These are phyloP conservation scores for Thymus quinquecostatus DNA, from an alignment of 257 asterid species.

Conservation along the genomic window DNA sequence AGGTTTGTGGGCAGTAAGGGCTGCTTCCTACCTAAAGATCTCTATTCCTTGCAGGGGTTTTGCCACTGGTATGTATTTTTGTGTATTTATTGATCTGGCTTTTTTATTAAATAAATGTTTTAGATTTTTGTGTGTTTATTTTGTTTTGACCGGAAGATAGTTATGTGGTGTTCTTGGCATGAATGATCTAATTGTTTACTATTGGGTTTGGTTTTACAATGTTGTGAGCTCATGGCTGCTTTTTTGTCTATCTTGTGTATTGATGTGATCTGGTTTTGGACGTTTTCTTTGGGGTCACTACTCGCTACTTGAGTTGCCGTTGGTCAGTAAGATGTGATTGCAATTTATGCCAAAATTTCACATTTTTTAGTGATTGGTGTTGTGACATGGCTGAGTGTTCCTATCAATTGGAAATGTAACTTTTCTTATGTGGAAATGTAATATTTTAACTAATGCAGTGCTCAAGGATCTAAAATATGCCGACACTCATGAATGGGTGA, in stretches of 20 bases:
- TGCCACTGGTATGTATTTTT: conserved; percentile 62
- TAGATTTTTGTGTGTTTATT: background rate
- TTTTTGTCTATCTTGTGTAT: too few species aligned
- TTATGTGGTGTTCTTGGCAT: conserved; percentile 47
- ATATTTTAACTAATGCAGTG: conserved; percentile 51
- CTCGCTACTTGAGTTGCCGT: background rate
- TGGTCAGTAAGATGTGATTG: background rate
- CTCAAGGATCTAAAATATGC: conserved; percentile 85
- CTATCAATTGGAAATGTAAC: background rate
- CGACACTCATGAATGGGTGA: conserved; percentile 95
- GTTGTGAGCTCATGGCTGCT: conserved; percentile 26
- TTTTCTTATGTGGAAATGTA: background rate
- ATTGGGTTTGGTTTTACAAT: conserved; percentile 32
- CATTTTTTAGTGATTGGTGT: conserved; percentile 7
- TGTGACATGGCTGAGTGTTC: background rate
- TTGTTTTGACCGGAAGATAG: background rate
- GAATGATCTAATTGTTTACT: conserved; percentile 50
- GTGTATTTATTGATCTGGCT: background rate
- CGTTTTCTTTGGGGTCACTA: background rate
- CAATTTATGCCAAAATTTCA: conserved; percentile 1
- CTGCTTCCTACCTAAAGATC: conserved; percentile 87
- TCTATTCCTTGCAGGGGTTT: conserved; percentile 73
- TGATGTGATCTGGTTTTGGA: background rate
- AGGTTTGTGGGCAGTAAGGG: conserved; percentile 71
- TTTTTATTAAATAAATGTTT: conserved; percentile 25